Base-by-base conservation (phyloP, 768 basidiomycete genomes). In the Guyanaporus albipodus region DNA sequence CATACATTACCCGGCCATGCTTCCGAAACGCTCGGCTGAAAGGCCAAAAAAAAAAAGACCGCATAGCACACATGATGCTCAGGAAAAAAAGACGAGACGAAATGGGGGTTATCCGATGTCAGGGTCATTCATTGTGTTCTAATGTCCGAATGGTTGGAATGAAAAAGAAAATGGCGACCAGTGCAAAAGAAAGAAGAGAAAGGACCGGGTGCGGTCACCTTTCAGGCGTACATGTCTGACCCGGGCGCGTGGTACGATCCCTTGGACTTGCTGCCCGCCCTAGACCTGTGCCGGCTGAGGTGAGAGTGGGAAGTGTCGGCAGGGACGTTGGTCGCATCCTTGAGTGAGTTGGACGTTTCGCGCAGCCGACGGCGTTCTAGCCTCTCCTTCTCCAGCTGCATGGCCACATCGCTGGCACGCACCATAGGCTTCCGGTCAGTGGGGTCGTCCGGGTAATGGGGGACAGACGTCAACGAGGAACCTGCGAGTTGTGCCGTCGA, bases 391-490 rank as follows among this genome's bases (percentile, higher is more conserved):
- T 80, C 79, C 21, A 78, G 57, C 14, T 73, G 77, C 67, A 74
- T 71, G 5, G 79, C 80, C 39, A 71, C 76, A 31, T 71, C 71
- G 46, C 78, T 80, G 9, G 80, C 80, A 42, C 72, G 71, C 19
- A 76, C 77, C 22, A 75, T 39, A 29, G 62, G 62, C 38, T 60
- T 60, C 27, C 60, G 49, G 19, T 61, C 59, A 1, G 45, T 15
- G 23, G 29, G 31, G 4, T 62, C 58, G 1, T 61, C 56, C 4
- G 51, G 32, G 23, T 56, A 36, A 11, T 52, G 56, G 21, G 39
- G 40, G 0, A 54, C 7, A n/a, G 39, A 46, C 11, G 59, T 54
- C 38, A 55, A 56, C 22, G 57, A 58, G 22, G 55, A 53, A 5
- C 55, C 52, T 4, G 59, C 34, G 0, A 44, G 43, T 36, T 55